phyloP scores from a whole-genome alignment of 2,329 filamentous ascomycete genomes.

The Ophiobolus disseminans region DNA sequence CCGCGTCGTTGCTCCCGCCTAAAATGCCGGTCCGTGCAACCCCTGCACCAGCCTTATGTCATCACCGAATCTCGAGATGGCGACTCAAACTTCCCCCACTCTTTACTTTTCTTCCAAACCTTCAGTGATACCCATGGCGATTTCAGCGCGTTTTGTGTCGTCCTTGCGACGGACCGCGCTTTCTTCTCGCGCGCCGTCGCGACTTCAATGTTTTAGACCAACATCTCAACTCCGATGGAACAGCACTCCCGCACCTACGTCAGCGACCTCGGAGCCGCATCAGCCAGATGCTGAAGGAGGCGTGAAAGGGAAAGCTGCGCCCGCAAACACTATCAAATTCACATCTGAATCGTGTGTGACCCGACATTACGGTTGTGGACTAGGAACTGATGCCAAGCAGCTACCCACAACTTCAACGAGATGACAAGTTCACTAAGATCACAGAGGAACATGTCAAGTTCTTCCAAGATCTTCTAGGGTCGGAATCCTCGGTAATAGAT shows the following conservation, averaged over 20 bases:
- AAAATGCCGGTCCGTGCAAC: constrained; percentile 41
- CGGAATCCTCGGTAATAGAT: constrained; percentile 81
- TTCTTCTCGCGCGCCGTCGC: constrained; percentile 31
- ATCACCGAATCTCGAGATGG: constrained; percentile 28
- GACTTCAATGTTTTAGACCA: constrained; percentile 32
- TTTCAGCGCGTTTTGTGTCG: constrained; percentile 41
- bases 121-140: constrained; percentile 41
- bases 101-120: constrained; percentile 24
- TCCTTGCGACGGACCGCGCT: constrained; percentile 43
- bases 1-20: constrained; percentile 50
- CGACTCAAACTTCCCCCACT: constrained; percentile 24
- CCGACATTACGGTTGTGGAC: constrained; percentile 1
- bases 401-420: constrained; percentile 82
- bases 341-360: constrained; percentile 75
- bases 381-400: constrained; percentile 25
- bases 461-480: constrained; percentile 83
- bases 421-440: constrained; percentile 75
- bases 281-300: constrained; percentile 47
- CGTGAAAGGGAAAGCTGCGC: constrained; percentile 42
- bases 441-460: constrained; percentile 79
- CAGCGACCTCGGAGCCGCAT: constrained; percentile 52
- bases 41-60: constrained; percentile 32
- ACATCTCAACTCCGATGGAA: constrained; percentile 46
- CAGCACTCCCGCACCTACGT: constrained; percentile 47
- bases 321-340: constrained; percentile 67